Percentiles rank a stretch among this genome's conserved stretches.
Evolutionary conservation across 495 filamentous ascomycete species (phyloP).

Genomic region (Aspergillus cavernicola): DNA sequence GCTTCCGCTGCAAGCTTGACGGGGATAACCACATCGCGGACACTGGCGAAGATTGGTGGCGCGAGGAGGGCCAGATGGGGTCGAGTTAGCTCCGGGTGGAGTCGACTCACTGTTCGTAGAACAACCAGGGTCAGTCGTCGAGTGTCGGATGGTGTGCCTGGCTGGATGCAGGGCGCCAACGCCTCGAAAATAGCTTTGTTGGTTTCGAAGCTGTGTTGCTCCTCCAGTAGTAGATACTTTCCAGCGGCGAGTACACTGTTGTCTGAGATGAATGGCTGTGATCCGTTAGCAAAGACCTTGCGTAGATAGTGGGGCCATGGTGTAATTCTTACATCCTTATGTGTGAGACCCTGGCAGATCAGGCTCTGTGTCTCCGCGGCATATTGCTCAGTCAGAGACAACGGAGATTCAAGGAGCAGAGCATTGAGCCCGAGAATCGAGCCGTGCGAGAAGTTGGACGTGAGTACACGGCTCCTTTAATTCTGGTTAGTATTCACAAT

Average conservation of each 20-base stretch:
- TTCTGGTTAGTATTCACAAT: conserved; percentile 11
- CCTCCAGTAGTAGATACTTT: conserved; percentile 77
- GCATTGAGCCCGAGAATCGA: conserved; percentile 85
- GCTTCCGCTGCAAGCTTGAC: conserved; percentile 95
- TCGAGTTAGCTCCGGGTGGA: conserved; percentile 67
- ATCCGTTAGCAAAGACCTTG: conserved; percentile 14
- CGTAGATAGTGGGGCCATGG: not conserved
- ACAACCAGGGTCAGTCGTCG: conserved; percentile 87
- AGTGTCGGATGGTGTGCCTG: conserved; percentile 73
- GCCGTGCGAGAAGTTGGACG: conserved; percentile 59
- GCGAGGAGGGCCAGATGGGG: conserved; percentile 76
- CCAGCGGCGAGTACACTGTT: conserved; percentile 92
- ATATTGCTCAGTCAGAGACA: conserved; percentile 61
- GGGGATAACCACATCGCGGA: conserved; percentile 91
- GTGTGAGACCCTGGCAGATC: conserved; percentile 75
- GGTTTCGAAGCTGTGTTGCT: conserved; percentile 51
- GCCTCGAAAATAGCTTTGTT: conserved; percentile 76
- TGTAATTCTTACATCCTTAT: conserved; percentile 65
- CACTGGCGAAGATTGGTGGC: conserved; percentile 80
- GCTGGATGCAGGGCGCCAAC: conserved; percentile 67
- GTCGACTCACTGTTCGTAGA: conserved; percentile 75
- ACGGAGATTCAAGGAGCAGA: conserved; percentile 73
- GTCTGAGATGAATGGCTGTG: conserved; percentile 74
- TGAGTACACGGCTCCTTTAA: conserved; percentile 65
- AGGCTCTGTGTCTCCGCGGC: conserved; percentile 65